Evolutionary conservation across 164 flowering plant genomes (phyloP), one percentile per base, ranked within the genome.

Genomic region (Aristolochia fimbriata): DNA sequence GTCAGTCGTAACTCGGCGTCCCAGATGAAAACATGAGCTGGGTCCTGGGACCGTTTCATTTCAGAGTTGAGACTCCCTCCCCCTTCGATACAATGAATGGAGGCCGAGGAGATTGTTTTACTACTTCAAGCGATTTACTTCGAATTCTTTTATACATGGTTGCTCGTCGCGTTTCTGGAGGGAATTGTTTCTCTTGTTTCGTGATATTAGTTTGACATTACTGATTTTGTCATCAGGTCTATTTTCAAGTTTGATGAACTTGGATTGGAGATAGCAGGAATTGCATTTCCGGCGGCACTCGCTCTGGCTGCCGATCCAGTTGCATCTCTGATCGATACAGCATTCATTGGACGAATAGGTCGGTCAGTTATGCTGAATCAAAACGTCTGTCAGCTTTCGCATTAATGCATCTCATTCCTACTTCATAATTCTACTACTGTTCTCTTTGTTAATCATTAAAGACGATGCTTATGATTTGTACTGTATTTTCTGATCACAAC

Each of bases 331-430:
- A 70, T 89, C 54, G 94, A 89, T 68, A 89, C 90, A 5, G 90
- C 97, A 25, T 90, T 90, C 69, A 82, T 90, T 31, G 97, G 95
- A 55, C 88, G 77, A 47, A 80, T 89, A 68, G 91, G 96, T 85
- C 65, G 15, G 41, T 61, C 45, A n/a, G 14, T 31, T 8, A 14
- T 49, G 22, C 43, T 15, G 6, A 15, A 8, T 50, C 4, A n/a
- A 50, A 1, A 50, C 8, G 10, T 37, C 43, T 3, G 3, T 31
- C 37, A 15, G 12, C 51, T 48, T 48, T 48, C 51, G 2, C 12
- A 19, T 4, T 3, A 15, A 11, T 12, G 4, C 12, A 48, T 11
- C 12, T 15, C 51, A 19, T 19, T 19, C n/a, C n/a, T n/a, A n/a
- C n/a, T n/a, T n/a, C n/a, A n/a, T 48, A 11, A 48, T 48, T 48